phyloP scores from a whole-genome alignment of 2,329 filamentous ascomycete genomes.

The Scedosporium minutisporum region DNA sequence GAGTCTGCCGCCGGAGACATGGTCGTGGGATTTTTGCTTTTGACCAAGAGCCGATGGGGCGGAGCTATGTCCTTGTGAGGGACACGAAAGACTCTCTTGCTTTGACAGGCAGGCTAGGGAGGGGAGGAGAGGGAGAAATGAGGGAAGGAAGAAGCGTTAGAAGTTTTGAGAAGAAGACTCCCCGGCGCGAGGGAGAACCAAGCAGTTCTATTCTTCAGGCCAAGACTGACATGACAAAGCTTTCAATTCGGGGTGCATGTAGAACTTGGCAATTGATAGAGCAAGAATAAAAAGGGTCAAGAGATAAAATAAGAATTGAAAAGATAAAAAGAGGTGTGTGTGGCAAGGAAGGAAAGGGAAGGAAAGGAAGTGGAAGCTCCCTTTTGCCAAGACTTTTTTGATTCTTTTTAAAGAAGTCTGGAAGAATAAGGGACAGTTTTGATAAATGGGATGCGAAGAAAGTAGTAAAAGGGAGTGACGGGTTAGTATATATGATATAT shows the following conservation, averaged over 20 bases:
- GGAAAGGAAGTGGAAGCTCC: background rate
- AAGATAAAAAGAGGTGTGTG: no score
- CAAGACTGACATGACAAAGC: background rate
- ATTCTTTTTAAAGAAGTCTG: background rate
- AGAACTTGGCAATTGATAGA: background rate
- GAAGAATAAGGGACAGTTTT: background rate
- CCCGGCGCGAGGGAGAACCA: background rate
- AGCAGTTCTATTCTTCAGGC: background rate
- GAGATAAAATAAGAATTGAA: no score
- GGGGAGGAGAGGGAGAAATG: background rate
- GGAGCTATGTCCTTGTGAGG: background rate
- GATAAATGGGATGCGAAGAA: background rate
- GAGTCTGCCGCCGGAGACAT: slow-evolving; percentile 4
- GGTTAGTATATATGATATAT: background rate
- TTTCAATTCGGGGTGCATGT: background rate
- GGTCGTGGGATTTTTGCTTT: background rate
- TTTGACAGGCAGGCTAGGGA: background rate
- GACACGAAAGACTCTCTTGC: background rate
- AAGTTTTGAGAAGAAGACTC: background rate
- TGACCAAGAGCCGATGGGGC: background rate
- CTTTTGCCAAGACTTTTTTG: slow-evolving; percentile 1
- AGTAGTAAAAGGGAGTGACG: background rate
- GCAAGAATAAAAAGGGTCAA: background rate
- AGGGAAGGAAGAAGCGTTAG: background rate
- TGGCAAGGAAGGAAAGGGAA: background rate